These are phyloP conservation scores for Cryptococcus hybrid DNA, from an alignment of 1,284 basidiomycete genomes.

Conservation along the genomic window DNA sequence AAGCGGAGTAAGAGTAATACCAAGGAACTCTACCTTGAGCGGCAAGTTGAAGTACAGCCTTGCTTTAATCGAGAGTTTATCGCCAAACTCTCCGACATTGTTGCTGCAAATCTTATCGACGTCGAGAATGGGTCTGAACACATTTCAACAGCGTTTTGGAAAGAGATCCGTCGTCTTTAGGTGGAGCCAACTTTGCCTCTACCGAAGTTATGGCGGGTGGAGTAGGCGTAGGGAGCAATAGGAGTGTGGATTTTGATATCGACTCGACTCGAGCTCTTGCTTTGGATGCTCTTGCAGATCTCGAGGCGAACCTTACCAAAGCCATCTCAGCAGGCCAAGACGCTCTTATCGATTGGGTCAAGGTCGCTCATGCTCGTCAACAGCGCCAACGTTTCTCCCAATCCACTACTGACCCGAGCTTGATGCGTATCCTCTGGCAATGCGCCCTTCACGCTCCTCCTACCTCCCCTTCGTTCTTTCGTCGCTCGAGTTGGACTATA, in stretches of 20 bases:
- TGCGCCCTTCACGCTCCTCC: conserved; percentile 75
- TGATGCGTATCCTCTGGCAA: conserved; percentile 85
- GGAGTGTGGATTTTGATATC: conserved; percentile 61
- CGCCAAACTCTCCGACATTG: conserved; percentile 91
- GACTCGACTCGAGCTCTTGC: conserved; percentile 49
- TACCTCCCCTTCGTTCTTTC: conserved; percentile 70
- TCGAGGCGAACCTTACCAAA: conserved; percentile 79
- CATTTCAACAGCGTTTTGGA: conserved; percentile 59
- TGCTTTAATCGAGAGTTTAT: conserved; percentile 98
- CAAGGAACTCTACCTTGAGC: conserved; percentile 92
- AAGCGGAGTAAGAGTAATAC: conserved; percentile 92
- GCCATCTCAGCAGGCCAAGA: conserved; percentile 61
- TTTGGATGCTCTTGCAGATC: conserved; percentile 72
- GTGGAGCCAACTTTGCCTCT: conserved; percentile 30
- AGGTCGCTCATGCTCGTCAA: conserved; percentile 61
- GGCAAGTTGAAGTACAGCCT: conserved; percentile 98
- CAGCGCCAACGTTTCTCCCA: conserved; percentile 4
- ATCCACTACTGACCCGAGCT: conserved; percentile 34
- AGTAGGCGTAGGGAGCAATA: conserved; percentile 54
- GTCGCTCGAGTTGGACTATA: conserved; percentile 80
- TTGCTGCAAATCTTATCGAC: conserved; percentile 88
- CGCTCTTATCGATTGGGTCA: conserved; percentile 67
- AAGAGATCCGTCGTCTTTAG: conserved; percentile 40
- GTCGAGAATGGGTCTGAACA: conserved; percentile 76
- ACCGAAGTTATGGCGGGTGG: not conserved